A percentile compares a stretch with the other conserved stretches of the same genome.
Conservation (phyloP, 2,329 filamentous ascomycete species). For the Alternaria atra region DNA sequence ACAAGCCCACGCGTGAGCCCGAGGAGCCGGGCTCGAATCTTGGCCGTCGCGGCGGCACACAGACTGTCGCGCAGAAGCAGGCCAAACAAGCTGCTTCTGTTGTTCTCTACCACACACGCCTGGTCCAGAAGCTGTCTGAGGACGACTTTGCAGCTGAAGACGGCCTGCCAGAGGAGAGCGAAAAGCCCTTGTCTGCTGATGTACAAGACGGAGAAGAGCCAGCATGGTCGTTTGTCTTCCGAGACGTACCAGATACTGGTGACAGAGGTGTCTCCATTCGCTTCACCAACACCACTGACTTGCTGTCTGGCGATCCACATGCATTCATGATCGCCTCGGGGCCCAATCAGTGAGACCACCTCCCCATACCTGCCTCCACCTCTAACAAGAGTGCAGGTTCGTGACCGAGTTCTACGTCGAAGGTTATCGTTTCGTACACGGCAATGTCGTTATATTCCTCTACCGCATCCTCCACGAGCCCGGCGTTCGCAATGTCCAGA, state of each 20-base stretch:
- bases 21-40: constrained; percentile 50
- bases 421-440: constrained; percentile 66
- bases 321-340: constrained; percentile 62
- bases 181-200: constrained; percentile 31
- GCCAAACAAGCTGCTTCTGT: constrained; percentile 51
- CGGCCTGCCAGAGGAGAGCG: constrained; percentile 14
- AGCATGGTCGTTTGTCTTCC: constrained; percentile 52
- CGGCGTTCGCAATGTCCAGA: constrained; percentile 45
- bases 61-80: constrained; percentile 44
- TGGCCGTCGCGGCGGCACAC: constrained; percentile 47
- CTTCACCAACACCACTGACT: constrained; percentile 58
- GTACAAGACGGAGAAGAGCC: constrained; percentile 35
- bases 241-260: constrained; percentile 58
- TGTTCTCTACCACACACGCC: constrained; percentile 63
- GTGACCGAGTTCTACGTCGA: constrained; percentile 65
- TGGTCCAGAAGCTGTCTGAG: constrained; percentile 56
- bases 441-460: constrained; percentile 66
- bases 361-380: constrained; percentile 1
- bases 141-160: constrained; percentile 45
- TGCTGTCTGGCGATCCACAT: constrained; percentile 61
- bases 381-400: constrained; percentile 55
- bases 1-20: constrained; percentile 63
- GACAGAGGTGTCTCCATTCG: constrained; percentile 64
- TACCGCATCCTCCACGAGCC: constrained; percentile 63
- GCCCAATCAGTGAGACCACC: constrained; percentile 57